These are phyloP conservation scores for Yamadazyma diddensiae DNA, from an alignment of 1,139 yeast genomes.

Conservation along the genomic window DNA sequence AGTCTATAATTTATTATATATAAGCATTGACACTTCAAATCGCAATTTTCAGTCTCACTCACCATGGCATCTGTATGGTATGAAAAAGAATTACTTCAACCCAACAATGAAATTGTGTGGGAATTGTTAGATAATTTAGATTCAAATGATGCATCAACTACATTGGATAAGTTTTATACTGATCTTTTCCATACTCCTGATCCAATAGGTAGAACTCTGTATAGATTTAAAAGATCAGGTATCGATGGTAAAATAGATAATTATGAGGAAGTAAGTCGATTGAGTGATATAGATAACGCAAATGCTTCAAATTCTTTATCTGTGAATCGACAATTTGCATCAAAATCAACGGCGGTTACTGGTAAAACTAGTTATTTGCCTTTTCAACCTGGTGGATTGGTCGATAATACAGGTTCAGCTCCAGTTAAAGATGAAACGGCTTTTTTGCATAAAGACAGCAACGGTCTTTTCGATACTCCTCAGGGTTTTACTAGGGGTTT, in stretches of 20 bases:
- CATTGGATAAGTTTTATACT: constrained; percentile 29
- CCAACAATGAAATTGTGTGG: constrained; percentile 55
- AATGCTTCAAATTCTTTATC: constrained; percentile 69
- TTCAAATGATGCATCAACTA: constrained; percentile 35
- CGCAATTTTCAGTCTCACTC: neutral
- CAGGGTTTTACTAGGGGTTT: constrained; percentile 82
- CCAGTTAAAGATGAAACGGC: constrained; percentile 31
- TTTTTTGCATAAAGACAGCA: constrained; percentile 60
- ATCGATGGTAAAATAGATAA: constrained; percentile 65
- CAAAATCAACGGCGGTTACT: constrained; percentile 57
- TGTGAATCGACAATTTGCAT: constrained; percentile 62
- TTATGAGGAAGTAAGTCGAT: constrained; percentile 57
- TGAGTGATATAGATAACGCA: constrained; percentile 53
- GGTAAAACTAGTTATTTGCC: constrained; percentile 83
- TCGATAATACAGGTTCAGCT: constrained; percentile 29
- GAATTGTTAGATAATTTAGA: constrained; percentile 55
- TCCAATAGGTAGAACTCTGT: constrained; percentile 52
- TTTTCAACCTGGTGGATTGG: constrained; percentile 88
- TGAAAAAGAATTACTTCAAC: constrained; percentile 36
- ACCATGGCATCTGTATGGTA: constrained; percentile 12
- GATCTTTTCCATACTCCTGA: constrained; percentile 50
- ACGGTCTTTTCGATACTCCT: constrained; percentile 79
- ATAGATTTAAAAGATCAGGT: constrained; percentile 69
- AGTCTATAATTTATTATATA: neutral
- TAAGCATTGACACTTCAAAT: neutral